These are phyloP conservation scores for Symbiotaphrina buchneri DNA, from an alignment of 495 filamentous ascomycete genomes.

Conservation along the genomic window DNA sequence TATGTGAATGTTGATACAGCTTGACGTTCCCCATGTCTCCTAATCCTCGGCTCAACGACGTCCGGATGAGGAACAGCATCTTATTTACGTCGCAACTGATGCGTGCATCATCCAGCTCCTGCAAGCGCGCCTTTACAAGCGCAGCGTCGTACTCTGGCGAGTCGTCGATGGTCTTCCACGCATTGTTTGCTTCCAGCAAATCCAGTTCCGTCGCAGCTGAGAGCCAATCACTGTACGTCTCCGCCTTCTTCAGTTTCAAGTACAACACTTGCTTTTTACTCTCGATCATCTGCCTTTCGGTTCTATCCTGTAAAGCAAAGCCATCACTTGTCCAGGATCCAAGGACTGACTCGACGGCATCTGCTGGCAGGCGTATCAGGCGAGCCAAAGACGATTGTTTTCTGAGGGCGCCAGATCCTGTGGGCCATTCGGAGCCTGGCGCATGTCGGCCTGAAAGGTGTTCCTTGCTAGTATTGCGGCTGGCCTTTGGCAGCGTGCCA, in stretches of 20 bases:
- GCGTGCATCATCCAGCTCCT: conserved; percentile 54
- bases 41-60: conserved; percentile 54
- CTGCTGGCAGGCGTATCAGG: too few relatives aligned
- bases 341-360: too few relatives aligned
- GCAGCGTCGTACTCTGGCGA: conserved; percentile 44
- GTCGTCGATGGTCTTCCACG: conserved; percentile 53
- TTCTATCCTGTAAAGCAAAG: conserved; percentile 27
- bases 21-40: conserved; percentile 69
- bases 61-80: conserved; percentile 69
- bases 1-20: conserved; percentile 66
- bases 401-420: too few relatives aligned
- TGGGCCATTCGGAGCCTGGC: too few relatives aligned
- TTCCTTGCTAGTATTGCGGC: too few relatives aligned
- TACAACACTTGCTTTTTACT: conserved; percentile 40
- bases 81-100: conserved; percentile 44
- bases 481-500: too few relatives aligned
- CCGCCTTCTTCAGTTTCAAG: conserved; percentile 31
- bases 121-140: conserved; percentile 43
- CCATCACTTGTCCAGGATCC: conserved; percentile 10
- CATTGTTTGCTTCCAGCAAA: conserved; percentile 52
- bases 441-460: too few relatives aligned
- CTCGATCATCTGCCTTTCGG: conserved; percentile 22
- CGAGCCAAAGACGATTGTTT: too few relatives aligned
- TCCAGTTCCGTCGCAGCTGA: conserved; percentile 57
- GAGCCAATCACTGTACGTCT: conserved; percentile 14